Percentiles rank a stretch among this genome's conserved stretches.
phyloP scores from a whole-genome alignment of 163 green algal species.

The Scenedesmus sp. region DNA sequence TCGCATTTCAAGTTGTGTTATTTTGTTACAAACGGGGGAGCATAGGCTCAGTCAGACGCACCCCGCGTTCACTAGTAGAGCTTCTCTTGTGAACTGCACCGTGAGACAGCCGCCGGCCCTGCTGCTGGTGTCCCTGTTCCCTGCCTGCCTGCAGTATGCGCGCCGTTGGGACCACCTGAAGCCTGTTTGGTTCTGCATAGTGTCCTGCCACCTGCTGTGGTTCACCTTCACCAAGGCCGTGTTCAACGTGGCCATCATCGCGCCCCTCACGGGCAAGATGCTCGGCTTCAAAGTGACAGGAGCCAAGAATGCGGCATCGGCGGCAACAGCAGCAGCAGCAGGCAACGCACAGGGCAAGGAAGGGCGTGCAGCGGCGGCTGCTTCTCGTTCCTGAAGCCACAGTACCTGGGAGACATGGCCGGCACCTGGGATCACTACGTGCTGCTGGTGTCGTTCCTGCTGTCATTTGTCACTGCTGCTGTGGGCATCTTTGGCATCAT shows the following conservation, averaged over 20 bases:
- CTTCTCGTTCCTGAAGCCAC: constrained; percentile 24
- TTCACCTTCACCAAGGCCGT: constrained; percentile 71
- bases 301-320: background rate
- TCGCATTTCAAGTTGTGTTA: too few species aligned
- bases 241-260: constrained; percentile 59
- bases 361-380: background rate
- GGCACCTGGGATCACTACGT: constrained; percentile 50
- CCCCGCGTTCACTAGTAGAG: too few species aligned
- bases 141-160: constrained; percentile 45
- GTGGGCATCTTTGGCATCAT: constrained; percentile 56
- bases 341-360: constrained; percentile 30
- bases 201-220: constrained; percentile 67
- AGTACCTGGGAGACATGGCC: constrained; percentile 55
- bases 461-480: constrained; percentile 34
- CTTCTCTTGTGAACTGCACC: too few species aligned
- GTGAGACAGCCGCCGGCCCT: too few species aligned
- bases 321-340: constrained; percentile 18
- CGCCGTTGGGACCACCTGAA: constrained; percentile 50
- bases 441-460: constrained; percentile 41
- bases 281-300: constrained; percentile 34
- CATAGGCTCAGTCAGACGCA: too few species aligned
- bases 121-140: background rate
- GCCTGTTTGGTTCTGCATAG: constrained; percentile 63
- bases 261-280: constrained; percentile 13
- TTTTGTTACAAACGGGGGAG: too few species aligned